Evolutionary conservation across 2,329 filamentous ascomycete genomes (phyloP).

Genomic region (Fusarium drepaniforme): DNA sequence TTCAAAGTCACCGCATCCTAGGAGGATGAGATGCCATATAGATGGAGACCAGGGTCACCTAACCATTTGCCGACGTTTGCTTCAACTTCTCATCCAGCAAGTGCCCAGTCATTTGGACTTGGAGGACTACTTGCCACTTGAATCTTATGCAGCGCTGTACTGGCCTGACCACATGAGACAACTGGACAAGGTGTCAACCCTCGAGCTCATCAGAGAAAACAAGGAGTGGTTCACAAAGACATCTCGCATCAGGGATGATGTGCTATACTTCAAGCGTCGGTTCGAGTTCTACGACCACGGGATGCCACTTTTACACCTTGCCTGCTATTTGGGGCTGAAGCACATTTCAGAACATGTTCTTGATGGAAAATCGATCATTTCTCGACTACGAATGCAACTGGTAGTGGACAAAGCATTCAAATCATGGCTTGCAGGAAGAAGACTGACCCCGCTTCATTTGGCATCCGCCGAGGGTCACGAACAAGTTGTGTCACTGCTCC

Average conservation of each 20-base stretch:
- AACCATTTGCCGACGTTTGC: background rate
- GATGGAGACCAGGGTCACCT: background rate
- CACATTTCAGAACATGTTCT: background rate
- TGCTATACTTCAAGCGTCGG: fast-evolving
- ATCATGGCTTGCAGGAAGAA: fast-evolving
- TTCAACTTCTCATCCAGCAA: background rate
- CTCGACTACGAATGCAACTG: background rate
- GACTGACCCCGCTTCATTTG: background rate
- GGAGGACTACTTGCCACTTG: background rate
- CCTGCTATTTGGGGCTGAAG: background rate
- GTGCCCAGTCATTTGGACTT: fast-evolving
- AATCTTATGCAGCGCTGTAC: background rate
- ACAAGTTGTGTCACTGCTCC: background rate
- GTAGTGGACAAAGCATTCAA: background rate
- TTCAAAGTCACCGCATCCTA: background rate
- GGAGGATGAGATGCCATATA: background rate
- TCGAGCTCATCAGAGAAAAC: background rate
- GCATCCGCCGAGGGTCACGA: background rate
- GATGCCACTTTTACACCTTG: background rate
- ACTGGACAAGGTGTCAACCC: background rate
- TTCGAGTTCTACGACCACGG: fast-evolving
- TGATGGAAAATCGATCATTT: background rate
- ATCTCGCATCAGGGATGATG: background rate
- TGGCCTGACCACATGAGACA: background rate
- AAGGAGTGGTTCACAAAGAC: background rate